Evolutionary conservation across 169 alveolate species (phyloP).

Genomic region (Eimeria falciformis): DNA sequence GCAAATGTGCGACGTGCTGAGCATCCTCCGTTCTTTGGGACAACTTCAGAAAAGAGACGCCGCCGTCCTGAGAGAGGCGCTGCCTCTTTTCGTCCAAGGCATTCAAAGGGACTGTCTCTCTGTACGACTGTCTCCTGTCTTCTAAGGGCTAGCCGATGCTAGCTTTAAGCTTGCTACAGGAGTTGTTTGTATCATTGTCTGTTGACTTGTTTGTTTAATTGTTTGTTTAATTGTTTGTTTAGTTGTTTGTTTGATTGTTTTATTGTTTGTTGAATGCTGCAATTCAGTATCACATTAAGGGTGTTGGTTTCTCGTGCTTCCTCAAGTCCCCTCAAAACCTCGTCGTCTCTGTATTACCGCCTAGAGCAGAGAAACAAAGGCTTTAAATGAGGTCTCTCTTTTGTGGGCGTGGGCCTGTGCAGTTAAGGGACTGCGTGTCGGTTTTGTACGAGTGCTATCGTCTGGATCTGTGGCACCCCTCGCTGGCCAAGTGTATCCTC

Average conservation of each 20-base stretch:
- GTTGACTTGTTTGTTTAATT: no score
- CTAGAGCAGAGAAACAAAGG: no score
- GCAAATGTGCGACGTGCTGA: not conserved
- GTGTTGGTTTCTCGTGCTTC: not conserved
- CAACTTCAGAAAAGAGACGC: constrained; percentile 50
- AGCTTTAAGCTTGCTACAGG: not conserved
- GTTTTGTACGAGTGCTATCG: constrained; percentile 51
- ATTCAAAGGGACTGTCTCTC: constrained; percentile 6
- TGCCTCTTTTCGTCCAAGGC: not conserved
- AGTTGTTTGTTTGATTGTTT: no score
- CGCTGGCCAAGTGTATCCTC: not conserved
- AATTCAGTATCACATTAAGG: no score
- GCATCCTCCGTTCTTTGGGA: constrained; percentile 52
- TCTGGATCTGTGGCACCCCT: constrained; percentile 56
- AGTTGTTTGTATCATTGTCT: no score
- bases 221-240: no score
- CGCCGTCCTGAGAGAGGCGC: constrained; percentile 45
- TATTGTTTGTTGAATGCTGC: no score
- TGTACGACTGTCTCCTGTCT: constrained; percentile 17
- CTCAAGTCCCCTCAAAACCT: no score
- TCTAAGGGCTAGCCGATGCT: not conserved
- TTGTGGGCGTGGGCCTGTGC: not conserved
- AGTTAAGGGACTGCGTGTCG: constrained; percentile 8
- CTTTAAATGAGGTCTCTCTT: no score
- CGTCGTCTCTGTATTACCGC: no score